phyloP scores from a whole-genome alignment of 495 filamentous ascomycete genomes.

The Podospora pseudoanserina region DNA sequence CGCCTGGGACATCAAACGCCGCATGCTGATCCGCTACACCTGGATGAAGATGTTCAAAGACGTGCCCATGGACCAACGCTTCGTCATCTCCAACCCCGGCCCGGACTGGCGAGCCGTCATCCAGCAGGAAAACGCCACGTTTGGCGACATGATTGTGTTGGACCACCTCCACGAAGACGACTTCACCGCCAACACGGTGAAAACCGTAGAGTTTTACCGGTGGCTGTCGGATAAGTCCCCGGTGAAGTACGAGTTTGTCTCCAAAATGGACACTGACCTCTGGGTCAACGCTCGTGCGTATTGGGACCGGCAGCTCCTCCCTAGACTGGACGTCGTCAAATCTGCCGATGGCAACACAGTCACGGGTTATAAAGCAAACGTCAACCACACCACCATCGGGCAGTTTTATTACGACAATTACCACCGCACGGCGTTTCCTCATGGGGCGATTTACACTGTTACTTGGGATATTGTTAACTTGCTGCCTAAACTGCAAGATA shows the following conservation, averaged over 20 bases:
- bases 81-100: slow-evolving; percentile 12
- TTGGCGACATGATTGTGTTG: slow-evolving; percentile 11
- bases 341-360: not conserved
- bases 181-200: slow-evolving; percentile 11
- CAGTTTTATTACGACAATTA: slow-evolving; percentile 9
- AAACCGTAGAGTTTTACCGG: not conserved
- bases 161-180: slow-evolving; percentile 13
- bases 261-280: slow-evolving; percentile 14
- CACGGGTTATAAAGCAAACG: not conserved
- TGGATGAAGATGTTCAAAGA: slow-evolving; percentile 12
- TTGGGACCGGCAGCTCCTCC: not conserved
- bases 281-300: slow-evolving; percentile 4
- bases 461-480: not conserved
- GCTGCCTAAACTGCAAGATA: slow-evolving; percentile 7
- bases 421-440: slow-evolving; percentile 6
- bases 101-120: not conserved
- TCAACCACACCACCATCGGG: slow-evolving; percentile 12
- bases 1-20: slow-evolving; percentile 4
- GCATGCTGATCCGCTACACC: slow-evolving; percentile 14
- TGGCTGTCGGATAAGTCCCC: slow-evolving; percentile 7
- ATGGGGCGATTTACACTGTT: slow-evolving; percentile 12
- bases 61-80: slow-evolving; percentile 11
- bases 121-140: slow-evolving; percentile 9
- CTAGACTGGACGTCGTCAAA: not conserved
- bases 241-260: slow-evolving; percentile 9